Base-by-base conservation (phyloP, 805 yeast genomes). In the Vanderwaltozyma polyspora region DNA sequence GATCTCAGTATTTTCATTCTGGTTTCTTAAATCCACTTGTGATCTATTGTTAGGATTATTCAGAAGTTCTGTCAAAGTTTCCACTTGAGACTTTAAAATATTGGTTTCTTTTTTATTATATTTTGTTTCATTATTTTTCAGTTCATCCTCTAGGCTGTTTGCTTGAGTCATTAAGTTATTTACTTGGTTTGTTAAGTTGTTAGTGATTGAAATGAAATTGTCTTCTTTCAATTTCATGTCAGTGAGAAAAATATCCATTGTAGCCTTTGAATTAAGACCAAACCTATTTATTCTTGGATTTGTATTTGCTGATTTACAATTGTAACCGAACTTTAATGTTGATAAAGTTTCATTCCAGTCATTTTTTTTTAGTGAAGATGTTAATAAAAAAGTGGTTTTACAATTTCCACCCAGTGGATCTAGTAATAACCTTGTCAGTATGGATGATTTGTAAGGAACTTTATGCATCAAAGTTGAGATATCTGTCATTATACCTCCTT, bases 351-450 rank as follows among this genome's bases (percentile, higher is more conserved):
- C 91, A 13, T 59, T 52, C 33, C 67, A 74, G 44, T 82, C 72
- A 22, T 56, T 50, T 3, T 61, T 48, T 0, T 79, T 64, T 0
- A 84, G 79, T 0, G 91, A 80, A 42, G 91, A 80, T 43, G 78
- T 79, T 27, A 83, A 67, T 13, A 85, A 72, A 31, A 84, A 60
- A 2, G 81, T 70, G 0, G 93, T 85, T 33, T 85, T 64, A 3
- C 87, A 75, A 52, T 84, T 83, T 1, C 94, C 94, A 5, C 93
- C 91, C 16, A 84, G 59, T 0, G 89, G 75, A 44, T 80, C 86
- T 50, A 80, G 87, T 23, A 84, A 57, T 11, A 85, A 74, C 40
- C 89, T 64, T 0, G 94, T 81, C 33, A 84, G 64, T 45, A 79
- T 79, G 2, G 93, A 79, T 46, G 81, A 89, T 37, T 87, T 63